Evolutionary conservation across 768 basidiomycete genomes (phyloP).

Genomic region (Russula sp.): DNA sequence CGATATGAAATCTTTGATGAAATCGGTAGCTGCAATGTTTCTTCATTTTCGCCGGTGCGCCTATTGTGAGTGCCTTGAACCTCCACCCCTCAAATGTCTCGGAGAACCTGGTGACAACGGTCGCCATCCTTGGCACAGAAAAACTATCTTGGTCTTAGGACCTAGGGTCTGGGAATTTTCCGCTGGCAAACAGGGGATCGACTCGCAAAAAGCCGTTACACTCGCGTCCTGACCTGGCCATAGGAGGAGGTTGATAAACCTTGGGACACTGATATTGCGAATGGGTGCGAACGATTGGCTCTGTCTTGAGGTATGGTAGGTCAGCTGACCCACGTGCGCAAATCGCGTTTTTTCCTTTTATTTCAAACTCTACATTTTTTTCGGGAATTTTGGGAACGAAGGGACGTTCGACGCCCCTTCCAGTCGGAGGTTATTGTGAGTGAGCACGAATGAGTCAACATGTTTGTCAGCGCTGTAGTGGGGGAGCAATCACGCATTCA

Average conservation of each 20-base stretch:
- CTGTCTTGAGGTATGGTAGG: not conserved
- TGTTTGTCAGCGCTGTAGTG: not conserved
- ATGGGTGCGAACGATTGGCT: not conserved
- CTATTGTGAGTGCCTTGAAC: not conserved
- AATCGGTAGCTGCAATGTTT: not conserved
- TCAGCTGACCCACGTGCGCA: slow-evolving; percentile 2
- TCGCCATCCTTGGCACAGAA: not conserved
- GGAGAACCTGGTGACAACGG: not conserved
- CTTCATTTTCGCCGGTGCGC: not conserved
- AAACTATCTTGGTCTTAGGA: not conserved
- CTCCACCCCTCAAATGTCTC: not conserved
- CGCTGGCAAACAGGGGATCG: not conserved
- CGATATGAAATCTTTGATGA: not conserved
- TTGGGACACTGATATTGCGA: not conserved
- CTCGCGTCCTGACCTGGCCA: not conserved
- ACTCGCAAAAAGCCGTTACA: not conserved
- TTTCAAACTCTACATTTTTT: not conserved
- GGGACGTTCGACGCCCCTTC: not conserved
- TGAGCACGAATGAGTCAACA: not conserved
- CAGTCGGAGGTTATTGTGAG: not conserved
- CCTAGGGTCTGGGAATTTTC: not conserved
- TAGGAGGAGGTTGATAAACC: no score
- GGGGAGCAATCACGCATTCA: not conserved
- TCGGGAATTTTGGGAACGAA: not conserved
- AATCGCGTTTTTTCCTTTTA: not conserved